Base-by-base conservation (phyloP, 371 early-diverging fungal species). In the Basidiobolus meristosporus region DNA sequence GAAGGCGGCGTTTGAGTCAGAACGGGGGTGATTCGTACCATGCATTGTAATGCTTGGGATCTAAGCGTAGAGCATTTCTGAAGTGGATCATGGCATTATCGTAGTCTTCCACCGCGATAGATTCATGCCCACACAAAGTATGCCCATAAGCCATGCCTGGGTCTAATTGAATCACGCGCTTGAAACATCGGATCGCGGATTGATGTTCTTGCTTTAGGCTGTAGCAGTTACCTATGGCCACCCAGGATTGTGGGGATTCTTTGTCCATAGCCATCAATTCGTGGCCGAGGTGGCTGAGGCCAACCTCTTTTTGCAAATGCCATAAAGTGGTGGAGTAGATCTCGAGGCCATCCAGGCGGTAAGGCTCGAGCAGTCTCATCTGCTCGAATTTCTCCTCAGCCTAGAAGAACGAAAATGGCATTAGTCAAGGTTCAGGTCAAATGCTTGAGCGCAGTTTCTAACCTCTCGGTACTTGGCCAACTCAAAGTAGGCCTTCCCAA, bases 61-160 rank as follows among this genome's bases (percentile, higher is more conserved):
- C 71, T 23, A 73, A 53, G 19, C 68, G 59, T 17, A 82, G 46
- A 1, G 85, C 83, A 5, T 56, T 56, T 19, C 77, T 65, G 58
- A 75, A 87, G 26, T 63, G 66, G 31, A 57, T 58, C 43, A 65
- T 61, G 1, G 87, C 81, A 17, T 73, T 61, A 19, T 79, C 80
- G 33, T 60, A 56, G 41, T 82, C 78, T 36, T 80, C 83, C 30
- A 63, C 53, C 10, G 68, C 63, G 23, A 74, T 54, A 46, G 66
- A 76, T 47, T 88, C 91, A 45, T 82, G 82, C 0, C 86, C 91
- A 3, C 65, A 53, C 37, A 90, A 65, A 9, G 83, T 79, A 37
- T 85, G 70, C 9, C 80, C 79, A 45, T 85, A 84, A 9, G 70
- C 64, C 43, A 72, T 74, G 23, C 47, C 39, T 9, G 72, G 68